phyloP scores from a whole-genome alignment of 139 green algal species.

The Bryopsis sp. region DNA sequence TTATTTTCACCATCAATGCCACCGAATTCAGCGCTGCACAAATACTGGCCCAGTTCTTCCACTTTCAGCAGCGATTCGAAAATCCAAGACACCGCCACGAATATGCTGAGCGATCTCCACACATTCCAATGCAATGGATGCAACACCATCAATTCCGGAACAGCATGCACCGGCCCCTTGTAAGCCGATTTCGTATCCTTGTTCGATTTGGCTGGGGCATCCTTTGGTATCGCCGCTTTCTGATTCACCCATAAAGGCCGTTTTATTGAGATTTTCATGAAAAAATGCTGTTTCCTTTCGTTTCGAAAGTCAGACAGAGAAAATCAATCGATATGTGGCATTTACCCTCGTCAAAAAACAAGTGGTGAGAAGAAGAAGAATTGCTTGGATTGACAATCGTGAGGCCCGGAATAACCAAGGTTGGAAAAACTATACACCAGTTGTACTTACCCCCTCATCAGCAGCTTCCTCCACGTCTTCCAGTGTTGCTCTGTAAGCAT shows the following conservation, averaged over 20 bases:
- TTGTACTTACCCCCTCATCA: not conserved
- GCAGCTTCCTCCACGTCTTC: not conserved
- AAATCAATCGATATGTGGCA: conserved; percentile 9
- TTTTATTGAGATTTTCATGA: too few species aligned
- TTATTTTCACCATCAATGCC: too few species aligned
- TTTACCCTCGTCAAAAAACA: too few species aligned
- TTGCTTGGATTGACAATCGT: not conserved
- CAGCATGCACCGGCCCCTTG: not conserved
- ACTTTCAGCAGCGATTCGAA: conserved; percentile 15
- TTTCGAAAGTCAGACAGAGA: not conserved
- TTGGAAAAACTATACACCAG: too few species aligned
- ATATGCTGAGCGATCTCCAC: conserved; percentile 7
- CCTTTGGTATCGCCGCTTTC: not conserved
- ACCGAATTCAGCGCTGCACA: not conserved
- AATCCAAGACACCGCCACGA: conserved; percentile 4
- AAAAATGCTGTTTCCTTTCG: too few species aligned
- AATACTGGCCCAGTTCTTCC: not conserved
- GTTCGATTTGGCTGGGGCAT: not conserved
- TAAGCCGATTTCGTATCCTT: not conserved
- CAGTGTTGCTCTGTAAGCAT: not conserved
- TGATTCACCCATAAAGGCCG: not conserved
- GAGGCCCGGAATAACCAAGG: not conserved
- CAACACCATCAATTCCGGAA: conserved; percentile 2
- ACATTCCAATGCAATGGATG: not conserved
- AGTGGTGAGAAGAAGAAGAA: not conserved